These are phyloP conservation scores for Blastobotrys malaysiensis DNA, from an alignment of 1,139 yeast species.

Conservation along the genomic window DNA sequence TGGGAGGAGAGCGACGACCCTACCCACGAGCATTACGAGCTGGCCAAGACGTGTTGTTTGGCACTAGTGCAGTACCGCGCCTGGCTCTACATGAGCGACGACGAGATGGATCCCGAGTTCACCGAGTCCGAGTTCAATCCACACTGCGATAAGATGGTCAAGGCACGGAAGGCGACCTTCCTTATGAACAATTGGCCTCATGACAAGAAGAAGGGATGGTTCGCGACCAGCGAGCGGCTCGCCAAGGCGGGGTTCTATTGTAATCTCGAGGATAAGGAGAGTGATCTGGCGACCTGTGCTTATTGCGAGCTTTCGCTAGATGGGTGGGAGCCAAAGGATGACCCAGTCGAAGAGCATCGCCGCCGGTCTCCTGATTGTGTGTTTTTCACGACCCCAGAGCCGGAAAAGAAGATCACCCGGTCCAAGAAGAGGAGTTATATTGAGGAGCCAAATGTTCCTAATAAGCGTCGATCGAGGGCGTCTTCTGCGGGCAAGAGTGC, in stretches of 20 bases:
- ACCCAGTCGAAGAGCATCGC: constrained; percentile 43
- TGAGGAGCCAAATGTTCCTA: background rate
- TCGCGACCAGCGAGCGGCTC: constrained; percentile 43
- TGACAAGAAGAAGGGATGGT: constrained; percentile 38
- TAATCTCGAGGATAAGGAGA: constrained; percentile 54
- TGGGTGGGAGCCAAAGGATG: constrained; percentile 68
- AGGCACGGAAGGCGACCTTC: constrained; percentile 49
- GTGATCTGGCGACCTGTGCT: constrained; percentile 65
- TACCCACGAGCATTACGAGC: constrained; percentile 41
- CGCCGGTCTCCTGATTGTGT: constrained; percentile 47
- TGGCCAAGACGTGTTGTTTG: constrained; percentile 46
- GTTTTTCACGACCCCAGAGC: constrained; percentile 33
- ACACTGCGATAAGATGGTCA: constrained; percentile 33
- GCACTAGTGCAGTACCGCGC: constrained; percentile 27
- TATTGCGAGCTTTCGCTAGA: constrained; percentile 66
- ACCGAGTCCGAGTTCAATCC: constrained; percentile 34
- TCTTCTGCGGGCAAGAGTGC: background rate
- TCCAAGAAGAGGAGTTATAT: background rate
- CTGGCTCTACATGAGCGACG: constrained; percentile 20
- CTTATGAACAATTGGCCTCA: constrained; percentile 47
- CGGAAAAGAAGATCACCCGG: background rate
- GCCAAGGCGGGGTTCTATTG: constrained; percentile 69
- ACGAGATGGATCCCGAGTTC: constrained; percentile 11
- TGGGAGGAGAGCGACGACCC: constrained; percentile 38
- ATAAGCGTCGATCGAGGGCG: background rate